A percentile compares a stretch with the other conserved stretches of the same genome.
Conservation (phyloP, 352 stramenopile species). For the Pythium brachiatum region DNA sequence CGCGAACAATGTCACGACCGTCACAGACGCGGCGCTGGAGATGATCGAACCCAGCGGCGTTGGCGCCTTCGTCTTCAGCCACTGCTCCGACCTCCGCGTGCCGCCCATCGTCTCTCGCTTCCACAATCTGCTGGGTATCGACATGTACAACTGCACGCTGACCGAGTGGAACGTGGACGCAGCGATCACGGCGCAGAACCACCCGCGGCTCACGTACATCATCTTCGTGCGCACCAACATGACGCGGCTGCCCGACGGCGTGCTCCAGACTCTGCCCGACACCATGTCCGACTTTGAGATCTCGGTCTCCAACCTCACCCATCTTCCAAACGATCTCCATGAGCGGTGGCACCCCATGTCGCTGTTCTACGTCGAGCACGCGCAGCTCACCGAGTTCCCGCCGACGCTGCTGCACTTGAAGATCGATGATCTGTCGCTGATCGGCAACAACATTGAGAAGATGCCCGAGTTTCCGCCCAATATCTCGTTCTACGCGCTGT, state of each 20-base stretch:
- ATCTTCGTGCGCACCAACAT: conserved; percentile 50
- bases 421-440: conserved; percentile 23
- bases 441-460: conserved; percentile 21
- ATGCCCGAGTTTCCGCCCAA: conserved; percentile 24
- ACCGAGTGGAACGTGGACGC: conserved; percentile 33
- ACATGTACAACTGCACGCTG: conserved; percentile 58
- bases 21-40: conserved; percentile 14
- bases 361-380: conserved; percentile 38
- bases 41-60: conserved; percentile 32
- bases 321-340: conserved; percentile 28
- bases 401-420: conserved; percentile 17
- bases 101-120: conserved; percentile 31
- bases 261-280: conserved; percentile 32
- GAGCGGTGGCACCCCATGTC: conserved; percentile 29
- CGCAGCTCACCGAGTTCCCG: conserved; percentile 29
- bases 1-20: conserved; percentile 10
- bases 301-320: conserved; percentile 33
- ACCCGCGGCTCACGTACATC: conserved; percentile 37
- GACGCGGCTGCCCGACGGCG: conserved; percentile 35
- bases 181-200: conserved; percentile 30
- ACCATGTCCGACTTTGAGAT: conserved; percentile 52
- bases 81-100: conserved; percentile 41
- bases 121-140: conserved; percentile 41
- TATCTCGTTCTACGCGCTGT: too few species aligned
- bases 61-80: conserved; percentile 40